A percentile compares a stretch with the other conserved stretches of the same genome.
Conservation (phyloP, 805 yeast genomes). For the Lipomyces sp. region DNA sequence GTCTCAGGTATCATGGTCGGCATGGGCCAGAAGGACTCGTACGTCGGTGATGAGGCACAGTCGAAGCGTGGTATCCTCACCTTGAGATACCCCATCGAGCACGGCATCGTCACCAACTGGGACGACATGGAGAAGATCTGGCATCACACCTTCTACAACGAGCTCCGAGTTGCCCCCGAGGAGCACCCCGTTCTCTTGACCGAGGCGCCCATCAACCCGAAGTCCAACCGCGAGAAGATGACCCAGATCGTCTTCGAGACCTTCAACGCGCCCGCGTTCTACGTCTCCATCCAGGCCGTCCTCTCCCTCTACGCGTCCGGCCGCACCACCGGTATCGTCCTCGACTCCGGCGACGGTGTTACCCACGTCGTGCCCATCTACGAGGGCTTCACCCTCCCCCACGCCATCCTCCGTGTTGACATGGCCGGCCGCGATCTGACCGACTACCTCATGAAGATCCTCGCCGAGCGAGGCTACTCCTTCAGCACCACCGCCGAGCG, state of each 20-base stretch:
- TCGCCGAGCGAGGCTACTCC: slow-evolving; percentile 97
- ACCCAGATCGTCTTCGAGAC: slow-evolving; percentile 99
- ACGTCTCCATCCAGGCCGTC: slow-evolving; percentile 98
- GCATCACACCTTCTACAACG: slow-evolving; percentile 99
- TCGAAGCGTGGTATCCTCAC: slow-evolving; percentile 99
- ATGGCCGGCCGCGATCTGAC: slow-evolving; percentile 99
- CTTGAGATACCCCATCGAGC: slow-evolving; percentile 98
- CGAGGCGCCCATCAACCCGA: slow-evolving; percentile 99
- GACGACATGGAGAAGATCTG: slow-evolving; percentile 99
- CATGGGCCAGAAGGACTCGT: slow-evolving; percentile 99
- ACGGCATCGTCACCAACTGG: slow-evolving; percentile 99
- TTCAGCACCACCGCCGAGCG: slow-evolving; percentile 99
- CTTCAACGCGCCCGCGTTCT: slow-evolving; percentile 98
- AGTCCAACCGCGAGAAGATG: slow-evolving; percentile 99
- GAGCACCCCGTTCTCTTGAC: slow-evolving; percentile 99
- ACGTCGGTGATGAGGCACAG: slow-evolving; percentile 99
- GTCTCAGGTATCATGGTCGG: slow-evolving; percentile 62
- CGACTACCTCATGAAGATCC: slow-evolving; percentile 97
- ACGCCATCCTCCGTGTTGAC: slow-evolving; percentile 97
- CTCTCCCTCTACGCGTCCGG: slow-evolving; percentile 98
- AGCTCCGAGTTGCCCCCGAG: slow-evolving; percentile 99
- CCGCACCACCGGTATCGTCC: slow-evolving; percentile 99
- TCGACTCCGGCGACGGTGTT: slow-evolving; percentile 99
- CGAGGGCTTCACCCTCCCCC: slow-evolving; percentile 99
- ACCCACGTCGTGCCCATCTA: slow-evolving; percentile 99